A percentile compares a stretch with the other conserved stretches of the same genome.
Evolutionary conservation across 208 protist species (phyloP).

Genomic region (Trypanosoma cruzi): DNA sequence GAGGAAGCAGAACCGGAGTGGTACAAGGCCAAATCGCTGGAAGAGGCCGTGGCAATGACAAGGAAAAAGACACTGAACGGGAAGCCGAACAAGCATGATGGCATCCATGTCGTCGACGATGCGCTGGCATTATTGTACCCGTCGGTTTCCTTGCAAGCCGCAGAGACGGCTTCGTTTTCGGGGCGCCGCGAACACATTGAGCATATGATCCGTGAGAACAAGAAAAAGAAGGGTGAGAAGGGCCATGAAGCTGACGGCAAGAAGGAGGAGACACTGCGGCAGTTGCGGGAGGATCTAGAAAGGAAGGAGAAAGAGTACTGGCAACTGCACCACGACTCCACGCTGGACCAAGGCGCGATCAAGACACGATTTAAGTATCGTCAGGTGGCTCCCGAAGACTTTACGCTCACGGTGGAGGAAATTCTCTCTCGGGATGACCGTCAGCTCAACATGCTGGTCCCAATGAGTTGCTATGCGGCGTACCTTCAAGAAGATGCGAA

Average conservation of each 20-base stretch:
- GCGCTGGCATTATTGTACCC: slow-evolving; percentile 66
- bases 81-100: background rate
- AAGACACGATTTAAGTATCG: slow-evolving; percentile 83
- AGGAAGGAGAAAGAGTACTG: slow-evolving; percentile 87
- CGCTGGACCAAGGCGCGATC: slow-evolving; percentile 28
- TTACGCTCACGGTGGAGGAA: slow-evolving; percentile 84
- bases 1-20: slow-evolving; percentile 46
- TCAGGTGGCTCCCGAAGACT: slow-evolving; percentile 79
- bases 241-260: slow-evolving; percentile 11
- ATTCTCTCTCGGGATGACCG: slow-evolving; percentile 90
- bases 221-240: slow-evolving; percentile 11
- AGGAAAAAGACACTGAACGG: slow-evolving; percentile 3
- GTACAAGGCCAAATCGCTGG: slow-evolving; percentile 52
- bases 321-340: slow-evolving; percentile 72
- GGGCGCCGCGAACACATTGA: slow-evolving; percentile 31
- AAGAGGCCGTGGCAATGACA: slow-evolving; percentile 48
- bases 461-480: slow-evolving; percentile 92
- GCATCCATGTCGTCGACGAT: slow-evolving; percentile 23
- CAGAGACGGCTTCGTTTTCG: slow-evolving; percentile 34
- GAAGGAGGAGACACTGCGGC: slow-evolving; percentile 37
- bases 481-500: slow-evolving; percentile 78
- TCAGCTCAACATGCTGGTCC: slow-evolving; percentile 92
- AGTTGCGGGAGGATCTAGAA: slow-evolving; percentile 60
- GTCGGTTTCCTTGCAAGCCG: slow-evolving; percentile 39
- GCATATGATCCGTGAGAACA: slow-evolving; percentile 34